Conservation (phyloP, 2,329 filamentous ascomycete species). For the Aspergillus sp. region DNA sequence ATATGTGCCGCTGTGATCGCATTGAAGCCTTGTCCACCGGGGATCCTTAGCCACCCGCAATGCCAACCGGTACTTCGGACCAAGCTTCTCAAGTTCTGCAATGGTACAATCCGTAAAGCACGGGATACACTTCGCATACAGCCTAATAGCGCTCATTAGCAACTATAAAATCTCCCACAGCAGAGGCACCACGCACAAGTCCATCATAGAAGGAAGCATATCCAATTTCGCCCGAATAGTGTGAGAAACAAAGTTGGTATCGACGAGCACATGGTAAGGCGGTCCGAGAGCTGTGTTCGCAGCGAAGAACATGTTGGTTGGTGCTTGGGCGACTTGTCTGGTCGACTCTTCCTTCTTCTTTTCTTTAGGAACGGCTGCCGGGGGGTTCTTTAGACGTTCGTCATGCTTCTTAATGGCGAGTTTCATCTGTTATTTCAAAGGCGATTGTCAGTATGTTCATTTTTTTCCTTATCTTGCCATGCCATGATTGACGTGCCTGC, state of each 20-base stretch:
- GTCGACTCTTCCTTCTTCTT: slow-evolving; percentile 12
- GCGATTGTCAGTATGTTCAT: slow-evolving; percentile 5
- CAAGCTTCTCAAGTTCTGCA: slow-evolving; percentile 83
- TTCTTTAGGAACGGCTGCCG: slow-evolving; percentile 7
- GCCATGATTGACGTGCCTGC: slow-evolving; percentile 71
- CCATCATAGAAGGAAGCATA: slow-evolving; percentile 83
- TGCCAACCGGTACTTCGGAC: slow-evolving; percentile 80
- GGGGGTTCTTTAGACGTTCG: slow-evolving; percentile 14
- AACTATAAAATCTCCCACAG: not conserved
- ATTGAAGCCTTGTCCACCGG: slow-evolving; percentile 75
- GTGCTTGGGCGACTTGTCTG: slow-evolving; percentile 42
- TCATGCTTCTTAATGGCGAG: slow-evolving; percentile 15
- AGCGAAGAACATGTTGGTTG: slow-evolving; percentile 78
- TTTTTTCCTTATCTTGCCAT: slow-evolving; percentile 66
- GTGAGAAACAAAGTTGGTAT: slow-evolving; percentile 87
- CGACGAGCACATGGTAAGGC: slow-evolving; percentile 72
- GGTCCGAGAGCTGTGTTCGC: slow-evolving; percentile 81
- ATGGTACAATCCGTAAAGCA: slow-evolving; percentile 79
- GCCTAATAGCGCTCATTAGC: slow-evolving; percentile 31
- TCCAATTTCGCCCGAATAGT: slow-evolving; percentile 88
- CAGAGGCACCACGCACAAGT: slow-evolving; percentile 41
- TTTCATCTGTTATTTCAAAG: slow-evolving; percentile 10
- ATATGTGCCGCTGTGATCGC: slow-evolving; percentile 83
- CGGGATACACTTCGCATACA: slow-evolving; percentile 85
- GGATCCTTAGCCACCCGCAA: slow-evolving; percentile 82